A percentile compares a stretch with the other conserved stretches of the same genome.
Conservation (phyloP, 2,329 filamentous ascomycete species). For the Xylaria polymorpha region DNA sequence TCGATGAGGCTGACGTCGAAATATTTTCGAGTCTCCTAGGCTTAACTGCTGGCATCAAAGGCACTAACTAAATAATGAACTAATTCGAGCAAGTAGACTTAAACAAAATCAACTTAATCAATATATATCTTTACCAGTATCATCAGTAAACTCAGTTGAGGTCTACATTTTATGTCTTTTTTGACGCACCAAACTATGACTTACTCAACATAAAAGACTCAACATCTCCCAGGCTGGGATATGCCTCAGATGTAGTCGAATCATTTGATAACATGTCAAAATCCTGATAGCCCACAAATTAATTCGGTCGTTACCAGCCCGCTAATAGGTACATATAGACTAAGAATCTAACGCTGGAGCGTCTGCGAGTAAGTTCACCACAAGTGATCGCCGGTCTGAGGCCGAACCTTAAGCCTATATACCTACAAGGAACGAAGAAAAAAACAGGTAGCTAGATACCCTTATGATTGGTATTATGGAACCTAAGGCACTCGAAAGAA, state of each 20-base stretch:
- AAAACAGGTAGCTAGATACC: background rate
- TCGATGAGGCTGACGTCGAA: background rate
- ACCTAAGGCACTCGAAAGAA: background rate
- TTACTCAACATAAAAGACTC: background rate
- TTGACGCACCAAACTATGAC: background rate
- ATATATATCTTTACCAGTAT: background rate
- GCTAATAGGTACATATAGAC: background rate
- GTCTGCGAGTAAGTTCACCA: background rate
- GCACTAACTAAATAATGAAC: background rate
- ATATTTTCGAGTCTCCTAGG: background rate
- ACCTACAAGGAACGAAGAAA: background rate
- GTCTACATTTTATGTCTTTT: background rate
- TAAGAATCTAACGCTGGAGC: background rate
- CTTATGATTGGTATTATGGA: background rate
- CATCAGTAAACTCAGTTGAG: background rate
- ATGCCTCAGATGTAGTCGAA: background rate
- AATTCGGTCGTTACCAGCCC: background rate
- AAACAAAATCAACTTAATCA: background rate
- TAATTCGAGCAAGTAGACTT: background rate
- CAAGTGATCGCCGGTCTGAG: background rate
- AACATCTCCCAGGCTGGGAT: background rate
- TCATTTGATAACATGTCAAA: background rate
- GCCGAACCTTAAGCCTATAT: too few relatives aligned
- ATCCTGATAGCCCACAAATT: background rate
- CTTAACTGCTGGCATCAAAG: background rate